Evolutionary conservation across 2,329 filamentous ascomycete species (phyloP).

Genomic region (Penicillium brevicompactum): DNA sequence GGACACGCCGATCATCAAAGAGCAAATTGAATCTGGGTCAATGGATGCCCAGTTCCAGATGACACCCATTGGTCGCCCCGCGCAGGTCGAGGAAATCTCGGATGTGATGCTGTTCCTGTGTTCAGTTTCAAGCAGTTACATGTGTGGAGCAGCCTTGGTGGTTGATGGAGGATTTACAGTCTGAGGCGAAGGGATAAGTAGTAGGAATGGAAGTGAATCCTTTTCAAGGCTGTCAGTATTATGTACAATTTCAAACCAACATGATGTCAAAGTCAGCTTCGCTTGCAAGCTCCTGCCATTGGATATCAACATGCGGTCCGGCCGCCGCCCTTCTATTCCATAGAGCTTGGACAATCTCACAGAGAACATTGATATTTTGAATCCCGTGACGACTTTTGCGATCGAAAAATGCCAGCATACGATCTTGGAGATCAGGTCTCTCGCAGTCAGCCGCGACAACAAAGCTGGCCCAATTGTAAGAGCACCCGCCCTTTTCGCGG

Average conservation of each 20-base stretch:
- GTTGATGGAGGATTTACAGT: constrained; percentile 31
- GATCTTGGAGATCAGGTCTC: constrained; percentile 25
- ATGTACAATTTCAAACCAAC: constrained; percentile 22
- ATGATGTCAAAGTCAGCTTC: constrained; percentile 39
- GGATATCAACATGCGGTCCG: constrained; percentile 21
- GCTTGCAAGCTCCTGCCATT: constrained; percentile 38
- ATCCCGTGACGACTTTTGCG: constrained; percentile 39
- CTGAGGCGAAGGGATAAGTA: background rate
- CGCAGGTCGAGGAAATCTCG: constrained; percentile 55
- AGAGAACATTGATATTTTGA: constrained; percentile 34
- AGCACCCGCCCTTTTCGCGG: constrained; percentile 32
- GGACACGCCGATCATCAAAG: constrained; percentile 25
- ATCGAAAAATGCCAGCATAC: constrained; percentile 35
- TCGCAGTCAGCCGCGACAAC: constrained; percentile 40
- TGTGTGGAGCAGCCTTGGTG: constrained; percentile 40
- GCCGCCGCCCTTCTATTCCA: constrained; percentile 29
- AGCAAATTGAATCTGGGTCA: constrained; percentile 13
- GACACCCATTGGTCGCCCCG: constrained; percentile 53
- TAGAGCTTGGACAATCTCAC: constrained; percentile 34
- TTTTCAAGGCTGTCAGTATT: background rate
- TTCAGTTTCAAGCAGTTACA: constrained; percentile 46
- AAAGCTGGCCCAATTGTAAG: constrained; percentile 41
- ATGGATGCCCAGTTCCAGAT: constrained; percentile 43
- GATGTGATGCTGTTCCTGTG: constrained; percentile 53
- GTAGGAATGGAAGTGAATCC: background rate